phyloP scores from a whole-genome alignment of 2,329 filamentous ascomycete species.

The Fusarium sp. region DNA sequence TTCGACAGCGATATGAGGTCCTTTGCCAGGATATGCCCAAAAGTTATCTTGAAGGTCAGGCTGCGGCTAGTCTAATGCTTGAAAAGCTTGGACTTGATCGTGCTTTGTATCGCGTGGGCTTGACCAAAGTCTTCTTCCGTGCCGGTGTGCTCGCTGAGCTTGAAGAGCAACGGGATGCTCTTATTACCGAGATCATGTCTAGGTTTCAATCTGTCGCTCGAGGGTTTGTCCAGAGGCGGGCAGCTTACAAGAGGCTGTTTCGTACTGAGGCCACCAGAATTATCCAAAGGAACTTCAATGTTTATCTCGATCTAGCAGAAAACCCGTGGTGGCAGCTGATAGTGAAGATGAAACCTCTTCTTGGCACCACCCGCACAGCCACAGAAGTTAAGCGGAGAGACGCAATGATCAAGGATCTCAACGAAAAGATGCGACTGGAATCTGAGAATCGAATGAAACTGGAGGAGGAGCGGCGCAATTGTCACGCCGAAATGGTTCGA shows the following conservation, averaged over 20 bases:
- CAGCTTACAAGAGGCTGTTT: constrained; percentile 93
- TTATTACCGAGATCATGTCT: constrained; percentile 94
- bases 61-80: constrained; percentile 85
- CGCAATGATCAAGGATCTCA: constrained; percentile 89
- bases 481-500: constrained; percentile 85
- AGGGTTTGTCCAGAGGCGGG: constrained; percentile 87
- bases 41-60: constrained; percentile 90
- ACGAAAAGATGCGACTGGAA: constrained; percentile 84
- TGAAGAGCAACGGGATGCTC: constrained; percentile 91
- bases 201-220: constrained; percentile 92
- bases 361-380: constrained; percentile 91
- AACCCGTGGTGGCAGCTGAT: constrained; percentile 99
- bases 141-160: constrained; percentile 95
- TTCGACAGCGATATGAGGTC: constrained; percentile 95
- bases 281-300: constrained; percentile 92
- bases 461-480: constrained; percentile 90
- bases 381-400: constrained; percentile 95
- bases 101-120: constrained; percentile 88
- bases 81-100: constrained; percentile 88
- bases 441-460: constrained; percentile 78
- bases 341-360: constrained; percentile 91
- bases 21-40: constrained; percentile 89
- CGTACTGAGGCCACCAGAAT: constrained; percentile 94
- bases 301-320: constrained; percentile 88
- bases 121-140: constrained; percentile 98